These are phyloP conservation scores for Hypholoma sublateritium DNA, from an alignment of 768 basidiomycete genomes.

Conservation along the genomic window DNA sequence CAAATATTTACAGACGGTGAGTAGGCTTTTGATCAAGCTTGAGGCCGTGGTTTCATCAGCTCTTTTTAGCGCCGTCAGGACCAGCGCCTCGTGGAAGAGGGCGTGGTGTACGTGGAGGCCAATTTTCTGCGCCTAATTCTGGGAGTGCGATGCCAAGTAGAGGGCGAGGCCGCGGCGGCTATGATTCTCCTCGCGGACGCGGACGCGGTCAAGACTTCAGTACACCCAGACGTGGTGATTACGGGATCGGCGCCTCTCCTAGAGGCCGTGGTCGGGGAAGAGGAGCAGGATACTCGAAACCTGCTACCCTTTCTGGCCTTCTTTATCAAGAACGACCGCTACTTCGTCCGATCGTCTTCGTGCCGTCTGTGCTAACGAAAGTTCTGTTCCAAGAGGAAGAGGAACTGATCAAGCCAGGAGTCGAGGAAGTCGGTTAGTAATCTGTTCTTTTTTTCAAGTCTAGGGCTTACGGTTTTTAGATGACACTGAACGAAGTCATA, in stretches of 20 bases:
- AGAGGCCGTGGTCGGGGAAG: conserved; percentile 25
- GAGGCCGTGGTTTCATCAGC: background rate
- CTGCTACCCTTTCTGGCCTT: conserved; percentile 51
- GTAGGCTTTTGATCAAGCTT: conserved; percentile 3
- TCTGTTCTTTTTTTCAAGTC: background rate
- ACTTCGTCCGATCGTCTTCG: conserved; percentile 68
- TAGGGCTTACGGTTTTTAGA: conserved; percentile 27
- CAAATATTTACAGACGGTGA: conserved; percentile 25
- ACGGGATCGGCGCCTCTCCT: conserved; percentile 25
- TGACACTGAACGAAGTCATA: conserved; percentile 50
- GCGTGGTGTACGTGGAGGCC: conserved; percentile 27
- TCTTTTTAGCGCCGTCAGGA: background rate
- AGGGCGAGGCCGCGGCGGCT: conserved; percentile 22
- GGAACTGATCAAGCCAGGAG: conserved; percentile 56
- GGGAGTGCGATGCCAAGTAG: conserved; percentile 17
- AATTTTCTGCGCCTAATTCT: conserved; percentile 11
- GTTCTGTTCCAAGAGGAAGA: conserved; percentile 56
- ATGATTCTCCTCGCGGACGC: conserved; percentile 15
- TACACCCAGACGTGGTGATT: conserved; percentile 24
- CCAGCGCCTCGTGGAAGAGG: conserved; percentile 14
- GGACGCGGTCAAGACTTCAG: conserved; percentile 19
- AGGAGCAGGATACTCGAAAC: conserved; percentile 26
- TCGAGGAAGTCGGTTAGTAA: conserved; percentile 51
- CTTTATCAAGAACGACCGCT: conserved; percentile 60
- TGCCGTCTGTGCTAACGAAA: conserved; percentile 53